These are phyloP conservation scores for Pichia sp. DNA, from an alignment of 1,139 yeast species.

Conservation along the genomic window DNA sequence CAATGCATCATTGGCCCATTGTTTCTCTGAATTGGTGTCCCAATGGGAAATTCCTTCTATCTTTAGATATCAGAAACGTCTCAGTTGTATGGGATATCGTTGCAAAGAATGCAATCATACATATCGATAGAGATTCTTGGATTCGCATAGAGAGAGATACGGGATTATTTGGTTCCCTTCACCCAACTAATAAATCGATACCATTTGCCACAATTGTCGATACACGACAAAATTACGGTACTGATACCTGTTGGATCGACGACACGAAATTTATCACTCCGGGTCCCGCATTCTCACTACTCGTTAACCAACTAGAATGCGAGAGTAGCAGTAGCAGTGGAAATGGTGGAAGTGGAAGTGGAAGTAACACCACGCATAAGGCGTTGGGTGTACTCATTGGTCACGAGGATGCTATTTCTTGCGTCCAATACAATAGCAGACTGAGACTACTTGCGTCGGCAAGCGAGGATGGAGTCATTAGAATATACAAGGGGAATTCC, in stretches of 20 bases:
- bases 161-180: slow-evolving; percentile 2
- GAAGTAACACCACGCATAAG: slow-evolving; percentile 25
- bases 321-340: slow-evolving; percentile 33
- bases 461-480: slow-evolving; percentile 66
- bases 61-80: slow-evolving; percentile 35
- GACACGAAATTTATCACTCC: slow-evolving; percentile 65
- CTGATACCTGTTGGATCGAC: slow-evolving; percentile 68
- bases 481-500: slow-evolving; percentile 67
- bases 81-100: slow-evolving; percentile 49
- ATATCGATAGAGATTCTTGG: slow-evolving; percentile 28
- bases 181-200: neutral
- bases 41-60: slow-evolving; percentile 33
- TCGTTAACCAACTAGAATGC: slow-evolving; percentile 51
- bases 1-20: slow-evolving; percentile 48
- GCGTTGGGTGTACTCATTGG: slow-evolving; percentile 64
- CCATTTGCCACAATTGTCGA: neutral
- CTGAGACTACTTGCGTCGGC: slow-evolving; percentile 60
- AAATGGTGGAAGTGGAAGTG: too few species aligned
- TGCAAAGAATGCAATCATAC: slow-evolving; percentile 42
- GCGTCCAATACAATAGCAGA: slow-evolving; percentile 43
- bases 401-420: slow-evolving; percentile 57
- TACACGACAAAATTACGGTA: slow-evolving; percentile 28
- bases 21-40: slow-evolving; percentile 45
- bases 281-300: slow-evolving; percentile 48
- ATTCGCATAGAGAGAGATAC: slow-evolving; percentile 6